These are phyloP conservation scores for Podaxis sp. DNA, from an alignment of 768 basidiomycete species.

Conservation along the genomic window DNA sequence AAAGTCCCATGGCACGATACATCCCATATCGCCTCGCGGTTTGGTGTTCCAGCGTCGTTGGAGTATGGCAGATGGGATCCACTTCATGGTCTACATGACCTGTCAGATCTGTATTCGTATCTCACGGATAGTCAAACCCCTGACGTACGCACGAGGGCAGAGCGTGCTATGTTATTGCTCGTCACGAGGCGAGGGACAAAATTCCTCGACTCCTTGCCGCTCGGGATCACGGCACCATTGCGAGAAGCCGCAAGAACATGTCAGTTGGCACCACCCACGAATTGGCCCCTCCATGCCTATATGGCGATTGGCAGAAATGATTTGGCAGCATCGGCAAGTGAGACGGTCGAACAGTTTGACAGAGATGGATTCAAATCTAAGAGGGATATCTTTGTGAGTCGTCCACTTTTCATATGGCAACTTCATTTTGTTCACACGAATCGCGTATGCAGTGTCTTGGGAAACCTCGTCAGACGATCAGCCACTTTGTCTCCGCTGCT, in stretches of 20 bases:
- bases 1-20: constrained; percentile 49
- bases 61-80: constrained; percentile 64
- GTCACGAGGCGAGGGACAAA: constrained; percentile 38
- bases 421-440: not conserved
- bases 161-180: constrained; percentile 60
- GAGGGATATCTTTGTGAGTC: constrained; percentile 54
- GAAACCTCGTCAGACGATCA: constrained; percentile 46
- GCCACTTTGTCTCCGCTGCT: constrained; percentile 45
- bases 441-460: constrained; percentile 40
- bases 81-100: constrained; percentile 44
- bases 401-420: not conserved
- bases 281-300: constrained; percentile 72
- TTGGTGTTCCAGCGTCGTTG: constrained; percentile 49
- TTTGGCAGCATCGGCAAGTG: constrained; percentile 58
- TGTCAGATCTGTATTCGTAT: constrained; percentile 53
- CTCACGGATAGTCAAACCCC: constrained; percentile 50
- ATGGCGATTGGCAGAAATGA: constrained; percentile 70
- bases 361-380: constrained; percentile 52
- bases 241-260: constrained; percentile 83
- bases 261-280: constrained; percentile 68
- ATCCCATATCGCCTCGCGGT: constrained; percentile 40
- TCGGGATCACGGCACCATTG: constrained; percentile 74
- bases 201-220: constrained; percentile 52
- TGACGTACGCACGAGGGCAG: constrained; percentile 60
- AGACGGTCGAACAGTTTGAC: constrained; percentile 38